These are phyloP conservation scores for Amanita fuliginea DNA, from an alignment of 768 basidiomycete species.

Conservation along the genomic window DNA sequence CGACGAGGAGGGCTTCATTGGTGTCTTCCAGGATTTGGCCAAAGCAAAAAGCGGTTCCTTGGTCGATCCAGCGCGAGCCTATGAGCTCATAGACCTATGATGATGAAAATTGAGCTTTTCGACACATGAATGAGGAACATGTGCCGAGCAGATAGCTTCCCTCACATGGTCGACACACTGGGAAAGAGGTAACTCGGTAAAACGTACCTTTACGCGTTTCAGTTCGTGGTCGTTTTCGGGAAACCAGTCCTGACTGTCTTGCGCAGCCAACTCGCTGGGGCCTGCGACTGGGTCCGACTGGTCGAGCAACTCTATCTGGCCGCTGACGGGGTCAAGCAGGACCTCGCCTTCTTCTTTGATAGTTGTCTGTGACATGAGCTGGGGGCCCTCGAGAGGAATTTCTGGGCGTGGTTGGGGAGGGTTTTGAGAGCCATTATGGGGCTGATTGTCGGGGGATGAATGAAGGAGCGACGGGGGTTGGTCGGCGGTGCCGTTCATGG, in stretches of 20 bases:
- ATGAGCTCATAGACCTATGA: conserved; percentile 88
- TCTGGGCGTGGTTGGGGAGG: neutral
- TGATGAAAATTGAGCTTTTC: conserved; percentile 11
- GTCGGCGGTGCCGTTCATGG: conserved; percentile 34
- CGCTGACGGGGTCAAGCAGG: conserved; percentile 23
- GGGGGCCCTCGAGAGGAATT: neutral
- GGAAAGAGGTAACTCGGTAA: conserved; percentile 9
- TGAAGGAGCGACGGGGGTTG: conserved; percentile 20
- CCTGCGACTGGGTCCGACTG: conserved; percentile 25
- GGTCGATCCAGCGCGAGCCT: conserved; percentile 86
- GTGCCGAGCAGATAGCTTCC: neutral
- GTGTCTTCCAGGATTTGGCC: conserved; percentile 74
- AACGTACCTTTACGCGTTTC: conserved; percentile 76
- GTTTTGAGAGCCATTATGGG: conserved; percentile 1
- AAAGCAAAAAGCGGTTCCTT: conserved; percentile 94
- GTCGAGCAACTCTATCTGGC: conserved; percentile 37
- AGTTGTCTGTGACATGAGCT: conserved; percentile 7
- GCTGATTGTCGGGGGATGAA: conserved; percentile 15
- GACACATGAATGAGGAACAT: conserved; percentile 10
- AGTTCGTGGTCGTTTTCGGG: conserved; percentile 61
- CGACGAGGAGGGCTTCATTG: conserved; percentile 72
- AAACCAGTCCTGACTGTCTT: conserved; percentile 49
- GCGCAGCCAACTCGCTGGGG: conserved; percentile 25
- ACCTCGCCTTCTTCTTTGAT: conserved; percentile 26
- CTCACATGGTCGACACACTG: conserved; percentile 6